Percentiles rank a stretch among this genome's conserved stretches.
These are phyloP conservation scores for Zymoseptoria passerinii DNA, from an alignment of 2,329 filamentous ascomycete genomes.

Conservation along the genomic window DNA sequence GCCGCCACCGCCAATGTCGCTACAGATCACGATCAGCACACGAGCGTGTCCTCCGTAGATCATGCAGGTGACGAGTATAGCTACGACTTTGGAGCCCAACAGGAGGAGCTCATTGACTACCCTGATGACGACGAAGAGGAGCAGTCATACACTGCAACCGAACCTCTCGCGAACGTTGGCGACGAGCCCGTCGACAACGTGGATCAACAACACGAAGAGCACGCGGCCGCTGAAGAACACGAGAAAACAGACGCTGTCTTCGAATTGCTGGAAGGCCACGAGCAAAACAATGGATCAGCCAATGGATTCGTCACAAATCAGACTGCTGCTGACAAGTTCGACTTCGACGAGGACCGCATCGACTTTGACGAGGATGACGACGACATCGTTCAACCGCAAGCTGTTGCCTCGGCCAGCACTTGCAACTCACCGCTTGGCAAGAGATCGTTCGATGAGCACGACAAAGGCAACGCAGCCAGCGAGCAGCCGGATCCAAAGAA, in stretches of 20 bases:
- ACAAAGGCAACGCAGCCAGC: conserved; percentile 18
- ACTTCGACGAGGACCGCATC: conserved; percentile 18
- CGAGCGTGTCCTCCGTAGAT: not conserved
- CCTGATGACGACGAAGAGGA: not conserved
- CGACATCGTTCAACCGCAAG: not conserved
- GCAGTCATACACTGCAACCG: not conserved
- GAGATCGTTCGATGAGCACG: conserved; percentile 25
- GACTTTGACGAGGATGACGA: conserved; percentile 24
- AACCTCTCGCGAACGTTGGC: not conserved
- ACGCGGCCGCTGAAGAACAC: conserved; percentile 12
- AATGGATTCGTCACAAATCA: conserved; percentile 1
- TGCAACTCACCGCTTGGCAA: conserved; percentile 24
- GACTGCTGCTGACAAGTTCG: not conserved
- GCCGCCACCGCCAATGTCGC: not conserved
- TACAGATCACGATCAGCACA: not conserved
- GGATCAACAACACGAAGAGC: conserved; percentile 5
- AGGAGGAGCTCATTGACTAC: conserved; percentile 3
- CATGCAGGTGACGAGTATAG: conserved; percentile 3
- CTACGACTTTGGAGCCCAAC: not conserved
- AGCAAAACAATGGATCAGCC: conserved; percentile 12
- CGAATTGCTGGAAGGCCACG: conserved; percentile 16
- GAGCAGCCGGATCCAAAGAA: conserved; percentile 23
- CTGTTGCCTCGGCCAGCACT: conserved; percentile 1
- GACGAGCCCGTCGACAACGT: conserved; percentile 1
- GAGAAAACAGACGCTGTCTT: conserved; percentile 14